A percentile compares a stretch with the other conserved stretches of the same genome.
Evolutionary conservation across 1,139 yeast genomes (phyloP).

Genomic region (Lodderomyces orthopsilosis): DNA sequence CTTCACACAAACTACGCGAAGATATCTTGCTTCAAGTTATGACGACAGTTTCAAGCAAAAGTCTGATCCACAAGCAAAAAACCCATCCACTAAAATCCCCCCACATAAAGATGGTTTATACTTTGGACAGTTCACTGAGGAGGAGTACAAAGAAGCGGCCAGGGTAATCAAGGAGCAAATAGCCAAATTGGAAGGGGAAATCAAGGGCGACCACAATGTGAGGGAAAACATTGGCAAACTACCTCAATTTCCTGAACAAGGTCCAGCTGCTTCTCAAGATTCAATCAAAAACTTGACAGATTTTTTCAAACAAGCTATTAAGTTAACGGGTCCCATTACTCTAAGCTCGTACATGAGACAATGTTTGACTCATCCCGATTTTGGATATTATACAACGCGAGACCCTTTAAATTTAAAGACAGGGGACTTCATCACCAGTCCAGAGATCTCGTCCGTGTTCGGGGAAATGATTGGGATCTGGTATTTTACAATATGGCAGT

Average conservation of each 20-base stretch:
- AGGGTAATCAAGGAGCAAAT: conserved; percentile 35
- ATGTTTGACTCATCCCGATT: conserved; percentile 74
- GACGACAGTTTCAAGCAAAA: background rate
- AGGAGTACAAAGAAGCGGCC: conserved; percentile 43
- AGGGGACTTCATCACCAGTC: conserved; percentile 84
- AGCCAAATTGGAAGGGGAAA: conserved; percentile 30
- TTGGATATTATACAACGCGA: conserved; percentile 77
- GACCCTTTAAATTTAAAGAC: conserved; percentile 61
- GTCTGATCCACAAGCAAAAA: background rate
- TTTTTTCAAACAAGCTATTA: conserved; percentile 53
- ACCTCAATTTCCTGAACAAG: conserved; percentile 33
- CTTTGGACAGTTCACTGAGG: conserved; percentile 36
- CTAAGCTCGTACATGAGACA: conserved; percentile 77
- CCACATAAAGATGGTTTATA: conserved; percentile 18
- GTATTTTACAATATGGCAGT: conserved; percentile 60
- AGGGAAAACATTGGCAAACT: conserved; percentile 36
- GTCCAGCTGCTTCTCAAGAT: conserved; percentile 10
- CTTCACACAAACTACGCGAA: background rate
- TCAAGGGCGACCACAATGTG: conserved; percentile 39
- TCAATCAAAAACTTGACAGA: conserved; percentile 31
- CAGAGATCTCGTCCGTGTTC: conserved; percentile 84
- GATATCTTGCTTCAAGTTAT: background rate
- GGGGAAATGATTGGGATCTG: conserved; percentile 86
- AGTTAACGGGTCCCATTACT: conserved; percentile 74
- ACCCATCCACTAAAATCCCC: conserved; percentile 2